These are phyloP conservation scores for Arabis alpina DNA, from an alignment of 345 rosid genomes.

Conservation along the genomic window DNA sequence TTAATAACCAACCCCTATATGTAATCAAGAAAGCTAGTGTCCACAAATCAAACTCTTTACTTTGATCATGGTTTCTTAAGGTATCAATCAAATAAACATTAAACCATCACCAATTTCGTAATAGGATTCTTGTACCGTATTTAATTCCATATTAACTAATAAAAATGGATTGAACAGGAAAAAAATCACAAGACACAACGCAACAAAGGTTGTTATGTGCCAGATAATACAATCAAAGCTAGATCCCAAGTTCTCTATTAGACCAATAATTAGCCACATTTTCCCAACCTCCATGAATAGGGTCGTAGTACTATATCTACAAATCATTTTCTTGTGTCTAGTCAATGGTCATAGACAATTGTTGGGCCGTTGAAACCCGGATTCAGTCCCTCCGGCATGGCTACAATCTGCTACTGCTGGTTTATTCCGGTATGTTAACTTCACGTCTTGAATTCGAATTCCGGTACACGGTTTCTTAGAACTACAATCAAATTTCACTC, in stretches of 20 bases:
- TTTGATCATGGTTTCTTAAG: too few species aligned
- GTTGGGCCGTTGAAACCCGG: slow-evolving; percentile 47
- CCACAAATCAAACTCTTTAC: too few species aligned
- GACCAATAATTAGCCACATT: neutral
- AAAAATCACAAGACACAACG: neutral
- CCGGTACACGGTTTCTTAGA: slow-evolving; percentile 54
- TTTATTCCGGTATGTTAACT: slow-evolving; percentile 50
- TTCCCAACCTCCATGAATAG: neutral
- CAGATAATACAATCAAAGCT: neutral
- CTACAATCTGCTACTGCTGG: slow-evolving; percentile 56
- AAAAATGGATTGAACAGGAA: neutral
- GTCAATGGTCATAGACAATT: slow-evolving; percentile 47
- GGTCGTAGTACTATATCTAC: neutral
- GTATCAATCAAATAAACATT: too few species aligned
- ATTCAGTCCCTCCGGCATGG: slow-evolving; percentile 56
- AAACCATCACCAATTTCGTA: too few species aligned
- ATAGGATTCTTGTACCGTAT: too few species aligned
- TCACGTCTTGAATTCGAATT: slow-evolving; percentile 56
- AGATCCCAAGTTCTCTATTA: neutral
- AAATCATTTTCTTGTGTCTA: neutral
- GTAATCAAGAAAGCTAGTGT: too few species aligned
- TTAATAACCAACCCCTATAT: too few species aligned
- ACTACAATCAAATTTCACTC: slow-evolving; percentile 68
- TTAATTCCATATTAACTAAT: too few species aligned
- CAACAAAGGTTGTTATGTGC: slow-evolving; percentile 3